These are phyloP conservation scores for Suillus subaureus DNA, from an alignment of 768 basidiomycete species.

Conservation along the genomic window DNA sequence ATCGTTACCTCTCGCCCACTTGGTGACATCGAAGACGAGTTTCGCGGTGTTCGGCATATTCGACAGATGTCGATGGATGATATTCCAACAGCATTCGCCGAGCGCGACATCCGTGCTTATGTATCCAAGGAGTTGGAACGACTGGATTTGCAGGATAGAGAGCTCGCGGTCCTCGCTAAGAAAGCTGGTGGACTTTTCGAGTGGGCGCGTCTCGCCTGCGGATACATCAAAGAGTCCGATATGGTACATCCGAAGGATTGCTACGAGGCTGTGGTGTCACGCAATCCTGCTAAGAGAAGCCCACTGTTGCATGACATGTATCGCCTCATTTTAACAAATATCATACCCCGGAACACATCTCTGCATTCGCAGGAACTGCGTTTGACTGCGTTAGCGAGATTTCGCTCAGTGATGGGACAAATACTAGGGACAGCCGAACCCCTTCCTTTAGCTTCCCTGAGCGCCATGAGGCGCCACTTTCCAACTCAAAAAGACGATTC, in stretches of 20 bases:
- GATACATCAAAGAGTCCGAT: slow-evolving; percentile 1
- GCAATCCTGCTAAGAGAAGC: neutral
- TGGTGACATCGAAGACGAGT: neutral
- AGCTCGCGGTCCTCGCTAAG: neutral
- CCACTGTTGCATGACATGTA: slow-evolving; percentile 4
- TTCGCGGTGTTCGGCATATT: neutral
- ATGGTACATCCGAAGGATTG: neutral
- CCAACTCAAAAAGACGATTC: neutral
- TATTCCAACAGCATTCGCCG: neutral
- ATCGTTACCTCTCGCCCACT: slow-evolving; percentile 13
- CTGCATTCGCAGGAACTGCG: neutral
- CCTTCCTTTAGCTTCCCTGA: slow-evolving; percentile 5
- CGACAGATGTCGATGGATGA: neutral
- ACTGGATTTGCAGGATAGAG: neutral
- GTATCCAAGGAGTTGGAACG: neutral
- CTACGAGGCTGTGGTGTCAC: neutral
- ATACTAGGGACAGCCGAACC: slow-evolving; percentile 5
- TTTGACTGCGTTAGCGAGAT: neutral
- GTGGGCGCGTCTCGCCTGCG: slow-evolving; percentile 10
- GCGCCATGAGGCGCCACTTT: neutral
- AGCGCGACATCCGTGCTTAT: neutral
- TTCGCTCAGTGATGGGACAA: slow-evolving; percentile 7
- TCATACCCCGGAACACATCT: neutral
- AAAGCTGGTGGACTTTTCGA: slow-evolving; percentile 1
- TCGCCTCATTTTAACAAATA: neutral